Conservation (phyloP, 805 yeast genomes). For the Saccharomycopsis vini region DNA sequence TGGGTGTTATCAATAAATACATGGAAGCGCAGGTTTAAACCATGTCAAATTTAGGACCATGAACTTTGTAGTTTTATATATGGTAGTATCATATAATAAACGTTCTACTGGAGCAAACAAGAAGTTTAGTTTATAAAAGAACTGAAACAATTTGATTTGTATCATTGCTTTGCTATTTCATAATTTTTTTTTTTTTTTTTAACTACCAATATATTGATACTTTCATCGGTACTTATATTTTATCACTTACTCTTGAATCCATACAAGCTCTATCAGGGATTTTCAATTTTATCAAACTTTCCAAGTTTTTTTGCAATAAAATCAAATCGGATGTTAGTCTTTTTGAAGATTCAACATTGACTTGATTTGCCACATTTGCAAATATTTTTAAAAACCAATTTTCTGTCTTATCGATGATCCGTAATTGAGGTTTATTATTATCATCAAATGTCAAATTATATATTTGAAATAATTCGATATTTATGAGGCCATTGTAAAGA, state of each 20-base stretch:
- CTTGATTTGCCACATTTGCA: slow-evolving; percentile 61
- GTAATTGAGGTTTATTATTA: slow-evolving; percentile 26
- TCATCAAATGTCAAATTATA: slow-evolving; percentile 24
- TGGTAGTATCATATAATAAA: too few species aligned
- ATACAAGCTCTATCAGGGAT: slow-evolving; percentile 73
- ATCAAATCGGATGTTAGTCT: slow-evolving; percentile 56
- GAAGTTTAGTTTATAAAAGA: too few species aligned
- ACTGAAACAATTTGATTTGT: too few species aligned
- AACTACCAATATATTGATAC: too few species aligned
- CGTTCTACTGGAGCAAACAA: too few species aligned
- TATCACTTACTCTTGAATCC: slow-evolving; percentile 83
- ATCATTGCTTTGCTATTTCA: too few species aligned
- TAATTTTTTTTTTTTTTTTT: too few species aligned
- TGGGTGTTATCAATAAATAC: too few species aligned
- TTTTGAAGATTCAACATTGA: slow-evolving; percentile 66
- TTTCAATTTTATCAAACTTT: slow-evolving; percentile 57
- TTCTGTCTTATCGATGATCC: slow-evolving; percentile 45
- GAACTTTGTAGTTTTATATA: too few species aligned
- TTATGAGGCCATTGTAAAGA: slow-evolving; percentile 46
- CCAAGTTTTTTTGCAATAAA: slow-evolving; percentile 52
- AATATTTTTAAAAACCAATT: slow-evolving; percentile 51
- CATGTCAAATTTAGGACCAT: too few species aligned
- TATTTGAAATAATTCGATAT: slow-evolving; percentile 46
- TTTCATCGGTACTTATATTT: too few species aligned
- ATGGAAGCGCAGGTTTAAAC: too few species aligned